Evolutionary conservation across 345 rosid genomes (phyloP), one percentile per base, ranked within the genome.

Genomic region (Dimocarpus longan): DNA sequence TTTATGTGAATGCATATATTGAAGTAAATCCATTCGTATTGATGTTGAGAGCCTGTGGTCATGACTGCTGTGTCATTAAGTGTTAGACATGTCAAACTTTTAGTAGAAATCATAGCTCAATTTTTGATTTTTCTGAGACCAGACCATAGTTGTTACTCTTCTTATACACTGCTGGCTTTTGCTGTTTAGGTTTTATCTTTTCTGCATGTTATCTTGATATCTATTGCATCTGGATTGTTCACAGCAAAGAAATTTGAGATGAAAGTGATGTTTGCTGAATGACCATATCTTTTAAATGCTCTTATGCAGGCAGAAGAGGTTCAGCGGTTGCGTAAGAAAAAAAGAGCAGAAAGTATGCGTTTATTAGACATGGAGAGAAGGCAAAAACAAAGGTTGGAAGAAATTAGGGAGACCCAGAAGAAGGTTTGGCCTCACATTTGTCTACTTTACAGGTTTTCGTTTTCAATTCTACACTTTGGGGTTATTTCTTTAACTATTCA

Each of bases 361-460:
- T 72, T 85, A 75, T 75, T 90, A 76, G 95, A 93, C 78, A 85
- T 95, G 95, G 91, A 93, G 86, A 92, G 85, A 88, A 85, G 97
- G 84, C 93, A 90, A 85, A 92, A 92, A 82, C 92, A 88, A 88
- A 92, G 96, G 6, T 76, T 92, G 82, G 93, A 93, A 79, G 99
- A 95, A 91, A 85, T 93, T 82, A 90, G 98, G 79, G 95, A 89
- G 82, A 82, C 93, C 56, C 93, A 93, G 80, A 93, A 90, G 93
- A 92, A 90, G 98, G 99, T 92, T 48, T 44, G 73, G 40, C 40
- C 42, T 28, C 19, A 60, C 39, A 19, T 48, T 48, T 75, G 39
- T 75, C 32, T 54, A 19, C 44, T 40, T 5, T 43, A 50, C 19
- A 6, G 13, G 56, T 74, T 46, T 52, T 67, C 22, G 22, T 7